Evolutionary conservation across 2,329 filamentous ascomycete species (phyloP), one percentile per base, ranked within the genome.

Genomic region (Trichoderma sp.): DNA sequence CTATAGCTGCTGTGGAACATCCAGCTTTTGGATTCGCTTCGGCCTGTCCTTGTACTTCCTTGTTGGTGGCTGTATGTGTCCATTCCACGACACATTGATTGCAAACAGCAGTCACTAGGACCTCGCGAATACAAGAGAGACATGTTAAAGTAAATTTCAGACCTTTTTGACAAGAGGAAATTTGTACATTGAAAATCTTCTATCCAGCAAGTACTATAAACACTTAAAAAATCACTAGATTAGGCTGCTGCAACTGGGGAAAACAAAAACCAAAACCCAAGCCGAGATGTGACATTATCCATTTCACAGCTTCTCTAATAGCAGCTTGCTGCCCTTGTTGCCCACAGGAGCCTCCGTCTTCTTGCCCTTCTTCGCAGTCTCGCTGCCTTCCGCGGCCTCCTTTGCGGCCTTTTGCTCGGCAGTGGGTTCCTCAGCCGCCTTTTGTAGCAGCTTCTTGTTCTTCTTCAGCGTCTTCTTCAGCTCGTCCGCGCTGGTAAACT

Each of bases 381-480:
- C 72, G 37, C 80, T 79, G 58, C 76, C 76, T 65, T 82, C 80
- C 54, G 83, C 83, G 39, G 83, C 84, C 73, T 84, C 83, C 59
- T 81, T 85, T 74, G 78, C 83, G 1, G 80, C 81, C 76, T 83
- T 85, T 77, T 86, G 86, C 75, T 85, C 83, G 5, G 80, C 76
- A 24, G 82, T 88, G 81, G 85, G 87, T 74, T 86, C 86, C 56
- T 79, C 85, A 2, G 90, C 89, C 11, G 90, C 90, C 77, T 87
- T 88, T 76, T 92, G 84, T 68, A 97, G 81, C 70, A 82, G 81
- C 81, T 91, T 90, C 83, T 89, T 92, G 73, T 90, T 88, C 81
- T 91, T 90, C 82, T 89, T 90, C 73, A 97, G 81, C 16, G 83
- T 86, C 78, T 89, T 88, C 76, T 89, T 83, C 64, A 97, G 82